Base-by-base conservation (phyloP, 2,329 filamentous ascomycete genomes). In the Calonectria henricotiae region DNA sequence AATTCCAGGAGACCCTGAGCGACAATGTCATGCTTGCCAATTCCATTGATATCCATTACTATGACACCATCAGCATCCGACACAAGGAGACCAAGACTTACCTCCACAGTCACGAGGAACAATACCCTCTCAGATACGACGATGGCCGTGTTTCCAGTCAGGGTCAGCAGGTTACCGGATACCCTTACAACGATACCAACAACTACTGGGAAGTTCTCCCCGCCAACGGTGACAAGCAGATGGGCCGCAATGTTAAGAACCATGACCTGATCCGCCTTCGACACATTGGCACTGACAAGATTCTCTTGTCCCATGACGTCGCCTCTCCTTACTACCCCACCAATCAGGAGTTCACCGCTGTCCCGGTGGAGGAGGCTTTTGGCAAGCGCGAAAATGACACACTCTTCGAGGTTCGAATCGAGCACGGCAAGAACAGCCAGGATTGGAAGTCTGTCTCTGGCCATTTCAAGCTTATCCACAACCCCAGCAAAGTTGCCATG, bases 61-160 rank as follows among this genome's bases (percentile, higher is more conserved):
- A 93, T 79, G 96, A 99, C 80, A 89, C 87, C 65, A 94, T 99
- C 77, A 93, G 92, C 51, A 89, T 99, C 77, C 91, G 91, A 71
- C 96, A 99, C 89, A 99, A 98, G 88, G 96, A 99, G 80, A 99
- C 96, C 77, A 98, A 97, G 85, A 91, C 94, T 12, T 98, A 95
- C 80, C 91, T 99, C 25, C 96, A 99, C 88, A 98, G 95, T 80
- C 96, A 99, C 83, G 86, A 90, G 6, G 95, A 97, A 74, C 89
- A 84, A 68, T 99, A 99, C 82, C 96, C 96, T 63, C 89, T 99
- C 41, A 92, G 96, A 77, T 99, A 99, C 81, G 96, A 99, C 63
- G 96, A 99, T 82, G 96, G 96, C 44, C 94, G 96, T 81, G 94
- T 99, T 77, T 98, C 96, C 55, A 98, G 95, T 81, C 96, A 99